These are phyloP conservation scores for Penicillium sp. DNA, from an alignment of 2,329 filamentous ascomycete species.

Conservation along the genomic window DNA sequence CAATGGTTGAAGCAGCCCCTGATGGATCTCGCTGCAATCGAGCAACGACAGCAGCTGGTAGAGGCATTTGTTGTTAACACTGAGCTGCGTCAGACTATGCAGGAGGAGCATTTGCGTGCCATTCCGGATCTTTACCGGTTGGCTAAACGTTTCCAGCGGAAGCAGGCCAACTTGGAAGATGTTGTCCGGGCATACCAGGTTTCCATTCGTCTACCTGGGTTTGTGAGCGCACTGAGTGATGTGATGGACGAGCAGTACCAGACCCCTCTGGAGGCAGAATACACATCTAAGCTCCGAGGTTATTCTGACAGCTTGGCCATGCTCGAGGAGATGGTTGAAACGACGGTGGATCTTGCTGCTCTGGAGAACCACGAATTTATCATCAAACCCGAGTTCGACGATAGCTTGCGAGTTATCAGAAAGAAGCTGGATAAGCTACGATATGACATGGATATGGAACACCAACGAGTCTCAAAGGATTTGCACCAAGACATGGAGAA, in stretches of 20 bases:
- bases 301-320: conserved; percentile 71
- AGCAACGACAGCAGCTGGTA: conserved; percentile 83
- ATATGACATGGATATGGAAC: conserved; percentile 74
- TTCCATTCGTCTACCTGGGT: conserved; percentile 78
- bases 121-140: conserved; percentile 91
- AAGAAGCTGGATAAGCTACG: conserved; percentile 81
- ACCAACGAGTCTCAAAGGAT: conserved; percentile 65
- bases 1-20: conserved; percentile 98
- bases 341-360: conserved; percentile 89
- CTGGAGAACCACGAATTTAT: conserved; percentile 96
- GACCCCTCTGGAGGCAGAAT: conserved; percentile 73
- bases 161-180: conserved; percentile 84
- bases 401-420: conserved; percentile 74
- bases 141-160: conserved; percentile 88
- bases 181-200: conserved; percentile 94
- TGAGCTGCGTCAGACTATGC: conserved; percentile 86
- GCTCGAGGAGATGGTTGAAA: conserved; percentile 95
- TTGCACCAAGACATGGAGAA: conserved; percentile 90
- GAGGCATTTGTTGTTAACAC: conserved; percentile 92
- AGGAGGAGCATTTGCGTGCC: conserved; percentile 85
- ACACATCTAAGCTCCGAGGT: conserved; percentile 71
- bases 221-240: conserved; percentile 77
- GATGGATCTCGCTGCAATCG: conserved; percentile 82
- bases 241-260: conserved; percentile 95
- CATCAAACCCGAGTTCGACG: conserved; percentile 97